These are phyloP conservation scores for Fusarium tupiense DNA, from an alignment of 2,329 filamentous ascomycete species.

Conservation along the genomic window DNA sequence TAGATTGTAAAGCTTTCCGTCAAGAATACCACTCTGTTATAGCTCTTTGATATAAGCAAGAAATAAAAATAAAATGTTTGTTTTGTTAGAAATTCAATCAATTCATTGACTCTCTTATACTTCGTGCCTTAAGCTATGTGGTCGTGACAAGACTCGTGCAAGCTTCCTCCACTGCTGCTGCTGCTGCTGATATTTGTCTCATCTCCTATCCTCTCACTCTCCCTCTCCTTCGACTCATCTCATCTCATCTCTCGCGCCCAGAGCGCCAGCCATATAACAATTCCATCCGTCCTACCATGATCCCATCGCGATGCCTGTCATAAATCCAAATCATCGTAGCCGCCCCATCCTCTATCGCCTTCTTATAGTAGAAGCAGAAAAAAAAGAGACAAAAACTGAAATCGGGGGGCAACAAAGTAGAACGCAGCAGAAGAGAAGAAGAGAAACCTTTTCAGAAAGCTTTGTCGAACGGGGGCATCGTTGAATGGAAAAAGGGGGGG, in stretches of 20 bases:
- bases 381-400: conserved; percentile 16
- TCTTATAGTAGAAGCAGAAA: conserved; percentile 33
- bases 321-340: conserved; percentile 47
- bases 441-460: conserved; percentile 25
- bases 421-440: conserved; percentile 22
- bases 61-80: conserved; percentile 16
- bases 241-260: conserved; percentile 21
- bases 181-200: conserved; percentile 18
- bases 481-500: conserved; percentile 20
- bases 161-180: conserved; percentile 28
- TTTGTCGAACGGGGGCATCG: conserved; percentile 25
- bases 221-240: not conserved
- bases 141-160: conserved; percentile 45
- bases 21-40: not conserved
- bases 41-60: conserved; percentile 4
- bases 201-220: not conserved
- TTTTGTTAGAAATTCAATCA: conserved; percentile 31
- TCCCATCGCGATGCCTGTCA: conserved; percentile 39
- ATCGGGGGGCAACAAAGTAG: conserved; percentile 21
- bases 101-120: conserved; percentile 38
- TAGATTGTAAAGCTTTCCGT: conserved; percentile 1
- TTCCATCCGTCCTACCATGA: conserved; percentile 29
- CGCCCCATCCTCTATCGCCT: conserved; percentile 41
- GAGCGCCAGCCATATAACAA: conserved; percentile 31
- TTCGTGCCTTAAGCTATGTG: conserved; percentile 43